phyloP scores from a whole-genome alignment of 345 rosid species.

The Psidium guajava region DNA sequence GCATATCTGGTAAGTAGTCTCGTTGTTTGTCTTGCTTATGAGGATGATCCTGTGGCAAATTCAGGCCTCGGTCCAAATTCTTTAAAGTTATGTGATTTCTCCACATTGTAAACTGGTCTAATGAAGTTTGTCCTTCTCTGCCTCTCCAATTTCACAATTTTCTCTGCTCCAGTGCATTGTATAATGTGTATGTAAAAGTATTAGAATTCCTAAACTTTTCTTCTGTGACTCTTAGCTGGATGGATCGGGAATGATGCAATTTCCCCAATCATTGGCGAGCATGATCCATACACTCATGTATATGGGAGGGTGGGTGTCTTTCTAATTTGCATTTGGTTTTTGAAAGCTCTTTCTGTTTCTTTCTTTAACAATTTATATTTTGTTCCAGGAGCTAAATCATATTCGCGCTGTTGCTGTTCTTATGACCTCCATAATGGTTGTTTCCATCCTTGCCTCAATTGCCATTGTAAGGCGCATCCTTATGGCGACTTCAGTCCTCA shows the following conservation, averaged over 20 bases:
- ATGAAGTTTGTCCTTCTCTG: neutral
- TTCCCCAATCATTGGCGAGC: slow-evolving; percentile 77
- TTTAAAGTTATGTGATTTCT: neutral
- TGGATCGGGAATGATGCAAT: slow-evolving; percentile 93
- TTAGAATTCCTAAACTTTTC: slow-evolving; percentile 3
- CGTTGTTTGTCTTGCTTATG: neutral
- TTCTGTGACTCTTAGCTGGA: slow-evolving; percentile 50
- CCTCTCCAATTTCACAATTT: neutral
- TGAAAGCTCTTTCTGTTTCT: neutral
- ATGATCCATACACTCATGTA: slow-evolving; percentile 70
- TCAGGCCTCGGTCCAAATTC: neutral
- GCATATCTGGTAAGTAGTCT: neutral
- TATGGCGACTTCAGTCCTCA: slow-evolving; percentile 94
- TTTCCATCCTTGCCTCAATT: slow-evolving; percentile 76
- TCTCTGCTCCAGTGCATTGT: neutral
- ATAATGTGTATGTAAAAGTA: neutral
- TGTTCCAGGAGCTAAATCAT: slow-evolving; percentile 65
- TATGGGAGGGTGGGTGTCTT: slow-evolving; percentile 65
- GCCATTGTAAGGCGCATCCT: slow-evolving; percentile 91
- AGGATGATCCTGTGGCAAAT: neutral
- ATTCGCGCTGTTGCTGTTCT: slow-evolving; percentile 60
- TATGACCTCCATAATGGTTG: slow-evolving; percentile 65
- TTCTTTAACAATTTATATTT: slow-evolving; percentile 7
- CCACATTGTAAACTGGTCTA: neutral
- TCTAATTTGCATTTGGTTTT: neutral